A percentile compares a stretch with the other conserved stretches of the same genome.
Evolutionary conservation across 352 stramenopile genomes (phyloP).

Genomic region (Phytophthora sp.): DNA sequence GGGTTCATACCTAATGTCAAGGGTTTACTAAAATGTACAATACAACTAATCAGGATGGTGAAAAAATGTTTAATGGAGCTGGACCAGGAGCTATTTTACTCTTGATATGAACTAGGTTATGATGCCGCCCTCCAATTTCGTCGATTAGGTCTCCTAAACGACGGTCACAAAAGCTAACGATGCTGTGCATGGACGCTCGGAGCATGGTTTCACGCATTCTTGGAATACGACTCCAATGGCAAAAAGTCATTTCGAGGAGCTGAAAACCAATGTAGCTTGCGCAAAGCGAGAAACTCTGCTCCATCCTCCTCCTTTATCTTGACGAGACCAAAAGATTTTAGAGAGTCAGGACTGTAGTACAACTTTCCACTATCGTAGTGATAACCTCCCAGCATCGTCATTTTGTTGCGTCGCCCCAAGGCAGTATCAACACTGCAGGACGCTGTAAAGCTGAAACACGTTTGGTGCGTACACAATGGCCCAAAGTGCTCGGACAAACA

Average conservation of each 20-base stretch:
- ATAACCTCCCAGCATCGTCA: slow-evolving; percentile 34
- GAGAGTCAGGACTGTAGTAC: slow-evolving; percentile 14
- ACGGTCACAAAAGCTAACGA: slow-evolving; percentile 4
- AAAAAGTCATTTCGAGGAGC: slow-evolving; percentile 16
- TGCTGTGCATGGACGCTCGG: background rate
- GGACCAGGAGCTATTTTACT: background rate
- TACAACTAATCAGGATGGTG: slow-evolving; percentile 3
- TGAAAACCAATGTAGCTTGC: slow-evolving; percentile 22
- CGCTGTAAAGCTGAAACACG: slow-evolving; percentile 1
- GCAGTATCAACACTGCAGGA: slow-evolving; percentile 27
- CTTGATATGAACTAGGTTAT: background rate
- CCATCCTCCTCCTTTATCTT: slow-evolving; percentile 17
- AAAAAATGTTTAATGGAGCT: too few relatives aligned
- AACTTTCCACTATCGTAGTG: slow-evolving; percentile 3
- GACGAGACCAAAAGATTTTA: slow-evolving; percentile 24
- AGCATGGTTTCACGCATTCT: slow-evolving; percentile 10
- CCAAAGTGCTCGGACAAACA: slow-evolving; percentile 10
- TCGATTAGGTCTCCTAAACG: slow-evolving; percentile 8
- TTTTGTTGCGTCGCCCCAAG: slow-evolving; percentile 19
- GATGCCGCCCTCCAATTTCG: background rate
- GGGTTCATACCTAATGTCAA: too few relatives aligned
- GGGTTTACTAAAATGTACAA: too few relatives aligned
- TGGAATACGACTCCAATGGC: slow-evolving; percentile 9
- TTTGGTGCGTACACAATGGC: slow-evolving; percentile 19
- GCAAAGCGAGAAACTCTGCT: slow-evolving; percentile 5